Conservation (phyloP, 192 early-diverging fungal genomes). For the Coemansia sp. region DNA sequence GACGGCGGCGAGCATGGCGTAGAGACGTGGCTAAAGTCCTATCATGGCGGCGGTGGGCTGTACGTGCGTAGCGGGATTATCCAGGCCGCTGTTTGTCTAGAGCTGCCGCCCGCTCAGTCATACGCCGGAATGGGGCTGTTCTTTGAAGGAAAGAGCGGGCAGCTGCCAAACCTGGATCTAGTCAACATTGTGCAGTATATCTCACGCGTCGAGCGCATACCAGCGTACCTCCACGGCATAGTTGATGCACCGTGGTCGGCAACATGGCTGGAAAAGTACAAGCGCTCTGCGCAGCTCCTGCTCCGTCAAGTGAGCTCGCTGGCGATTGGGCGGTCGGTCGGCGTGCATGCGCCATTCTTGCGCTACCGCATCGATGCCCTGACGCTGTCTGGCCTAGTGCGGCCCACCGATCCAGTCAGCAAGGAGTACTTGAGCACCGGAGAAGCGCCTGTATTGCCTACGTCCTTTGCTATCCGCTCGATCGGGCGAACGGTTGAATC, state of each 20-base stretch:
- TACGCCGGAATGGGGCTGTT: constrained; percentile 68
- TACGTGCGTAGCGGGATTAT: constrained; percentile 73
- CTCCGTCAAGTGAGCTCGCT: constrained; percentile 43
- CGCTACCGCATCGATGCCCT: constrained; percentile 82
- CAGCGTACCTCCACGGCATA: constrained; percentile 49
- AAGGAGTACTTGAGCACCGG: background rate
- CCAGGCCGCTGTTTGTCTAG: constrained; percentile 84
- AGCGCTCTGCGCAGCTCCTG: constrained; percentile 27
- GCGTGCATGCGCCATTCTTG: constrained; percentile 47
- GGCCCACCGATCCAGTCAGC: constrained; percentile 16
- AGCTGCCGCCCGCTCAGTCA: constrained; percentile 70
- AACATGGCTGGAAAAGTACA: constrained; percentile 14
- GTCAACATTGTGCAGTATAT: constrained; percentile 75
- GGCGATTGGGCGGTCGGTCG: constrained; percentile 41
- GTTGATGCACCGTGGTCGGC: constrained; percentile 16
- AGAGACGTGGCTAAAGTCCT: constrained; percentile 86
- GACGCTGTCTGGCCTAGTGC: constrained; percentile 58
- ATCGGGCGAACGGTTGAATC: constrained; percentile 75
- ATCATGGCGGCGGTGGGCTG: constrained; percentile 69
- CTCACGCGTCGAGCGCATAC: constrained; percentile 54
- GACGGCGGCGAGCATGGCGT: constrained; percentile 76
- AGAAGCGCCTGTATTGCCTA: constrained; percentile 6
- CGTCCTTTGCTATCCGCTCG: background rate
- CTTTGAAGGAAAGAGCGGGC: constrained; percentile 89
- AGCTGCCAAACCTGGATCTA: constrained; percentile 90